Evolutionary conservation across 495 filamentous ascomycete genomes (phyloP).

Genomic region (Viridothelium virens): DNA sequence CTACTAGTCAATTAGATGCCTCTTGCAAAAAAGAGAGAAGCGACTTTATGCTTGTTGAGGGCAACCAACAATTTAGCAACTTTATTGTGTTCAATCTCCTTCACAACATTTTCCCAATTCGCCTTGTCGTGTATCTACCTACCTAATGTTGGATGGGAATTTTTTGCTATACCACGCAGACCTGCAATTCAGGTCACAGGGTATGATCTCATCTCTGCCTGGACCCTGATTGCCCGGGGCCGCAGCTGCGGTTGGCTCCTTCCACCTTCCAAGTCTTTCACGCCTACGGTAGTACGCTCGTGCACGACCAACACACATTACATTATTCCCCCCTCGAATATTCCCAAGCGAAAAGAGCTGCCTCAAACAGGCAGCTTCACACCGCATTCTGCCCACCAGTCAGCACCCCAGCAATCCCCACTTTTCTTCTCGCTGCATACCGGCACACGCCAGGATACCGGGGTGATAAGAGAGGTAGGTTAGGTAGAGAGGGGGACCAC

Average conservation of each 20-base stretch:
- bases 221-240: background rate
- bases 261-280: background rate
- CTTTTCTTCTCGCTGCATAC: background rate
- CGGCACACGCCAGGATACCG: background rate
- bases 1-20: slow-evolving; percentile 4
- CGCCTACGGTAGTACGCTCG: background rate
- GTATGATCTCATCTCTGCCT: background rate
- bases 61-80: background rate
- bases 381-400: background rate
- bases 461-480: too few relatives aligned
- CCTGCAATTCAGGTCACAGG: background rate
- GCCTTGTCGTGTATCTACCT: background rate
- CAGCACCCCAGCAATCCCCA: background rate
- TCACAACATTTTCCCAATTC: background rate
- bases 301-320: background rate
- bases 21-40: background rate
- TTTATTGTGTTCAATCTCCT: background rate
- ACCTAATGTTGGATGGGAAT: background rate
- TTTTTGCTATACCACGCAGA: background rate
- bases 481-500: too few relatives aligned
- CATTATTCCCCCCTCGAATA: background rate
- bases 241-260: background rate
- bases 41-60: background rate
- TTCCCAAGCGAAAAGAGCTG: background rate
- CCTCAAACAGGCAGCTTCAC: too few relatives aligned